Conservation (phyloP, 441 rosid species). For the Geranium incanum region DNA sequence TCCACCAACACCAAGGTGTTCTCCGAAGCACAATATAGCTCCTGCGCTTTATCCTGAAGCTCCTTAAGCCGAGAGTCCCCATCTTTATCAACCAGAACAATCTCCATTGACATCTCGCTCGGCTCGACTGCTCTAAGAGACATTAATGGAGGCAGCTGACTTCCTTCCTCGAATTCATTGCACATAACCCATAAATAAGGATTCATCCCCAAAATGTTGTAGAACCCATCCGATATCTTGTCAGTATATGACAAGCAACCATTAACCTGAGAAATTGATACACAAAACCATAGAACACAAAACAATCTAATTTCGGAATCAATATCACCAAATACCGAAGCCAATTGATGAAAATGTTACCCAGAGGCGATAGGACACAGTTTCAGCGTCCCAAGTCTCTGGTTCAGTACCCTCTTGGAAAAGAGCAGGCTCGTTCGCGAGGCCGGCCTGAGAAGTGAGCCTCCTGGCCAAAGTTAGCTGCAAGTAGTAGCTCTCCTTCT, state of each 20-base stretch:
- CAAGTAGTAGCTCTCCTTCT: slow-evolving; percentile 56
- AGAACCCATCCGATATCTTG: slow-evolving; percentile 86
- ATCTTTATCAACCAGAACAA: slow-evolving; percentile 64
- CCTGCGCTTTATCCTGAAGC: slow-evolving; percentile 80
- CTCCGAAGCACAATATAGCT: slow-evolving; percentile 63
- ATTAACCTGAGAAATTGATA: slow-evolving; percentile 47
- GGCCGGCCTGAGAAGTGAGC: slow-evolving; percentile 57
- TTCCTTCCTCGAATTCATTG: slow-evolving; percentile 64
- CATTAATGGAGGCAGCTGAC: slow-evolving; percentile 53
- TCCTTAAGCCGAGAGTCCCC: slow-evolving; percentile 73
- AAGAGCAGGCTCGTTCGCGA: slow-evolving; percentile 36
- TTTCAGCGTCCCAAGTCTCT: slow-evolving; percentile 37
- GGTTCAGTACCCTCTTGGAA: slow-evolving; percentile 27
- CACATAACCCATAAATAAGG: slow-evolving; percentile 90
- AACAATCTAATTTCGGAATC: neutral
- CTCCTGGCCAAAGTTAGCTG: slow-evolving; percentile 73
- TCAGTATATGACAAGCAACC: slow-evolving; percentile 84
- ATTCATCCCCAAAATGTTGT: slow-evolving; percentile 86
- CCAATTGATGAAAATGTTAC: slow-evolving; percentile 26
- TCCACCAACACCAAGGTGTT: slow-evolving; percentile 60
- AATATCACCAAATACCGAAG: neutral
- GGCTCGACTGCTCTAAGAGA: slow-evolving; percentile 70
- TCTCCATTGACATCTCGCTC: slow-evolving; percentile 72
- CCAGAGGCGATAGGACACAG: slow-evolving; percentile 83
- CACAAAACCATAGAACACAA: neutral